phyloP scores from a whole-genome alignment of 768 basidiomycete genomes.

The Omphalotus guepiniiformis region DNA sequence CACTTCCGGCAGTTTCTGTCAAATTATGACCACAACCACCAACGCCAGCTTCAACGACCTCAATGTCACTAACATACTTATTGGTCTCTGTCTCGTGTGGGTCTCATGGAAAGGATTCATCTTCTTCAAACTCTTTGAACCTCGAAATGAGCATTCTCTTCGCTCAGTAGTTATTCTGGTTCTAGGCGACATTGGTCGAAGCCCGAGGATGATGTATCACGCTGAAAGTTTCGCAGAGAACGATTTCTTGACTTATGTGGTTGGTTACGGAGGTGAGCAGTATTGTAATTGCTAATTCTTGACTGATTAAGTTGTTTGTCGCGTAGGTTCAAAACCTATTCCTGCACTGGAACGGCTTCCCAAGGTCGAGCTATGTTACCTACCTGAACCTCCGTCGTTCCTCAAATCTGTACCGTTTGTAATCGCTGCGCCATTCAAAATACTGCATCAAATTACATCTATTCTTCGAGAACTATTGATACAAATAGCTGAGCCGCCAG shows the following conservation, averaged over 20 bases:
- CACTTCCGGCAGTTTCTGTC: no score
- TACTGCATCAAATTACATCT: conserved; percentile 60
- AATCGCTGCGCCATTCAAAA: conserved; percentile 77
- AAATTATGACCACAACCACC: conserved; percentile 1
- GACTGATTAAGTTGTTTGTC: neutral
- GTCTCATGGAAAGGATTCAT: conserved; percentile 28
- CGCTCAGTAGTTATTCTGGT: conserved; percentile 88
- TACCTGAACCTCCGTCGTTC: conserved; percentile 57
- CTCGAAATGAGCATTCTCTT: conserved; percentile 35
- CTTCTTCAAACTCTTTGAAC: conserved; percentile 25
- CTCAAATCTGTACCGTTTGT: conserved; percentile 58
- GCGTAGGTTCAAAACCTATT: conserved; percentile 71
- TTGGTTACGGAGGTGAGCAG: conserved; percentile 79
- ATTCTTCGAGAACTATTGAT: conserved; percentile 62
- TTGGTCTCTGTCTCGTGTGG: conserved; percentile 17
- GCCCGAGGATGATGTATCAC: conserved; percentile 99
- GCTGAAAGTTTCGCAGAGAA: conserved; percentile 86
- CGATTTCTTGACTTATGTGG: conserved; percentile 71
- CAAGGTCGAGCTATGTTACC: conserved; percentile 59
- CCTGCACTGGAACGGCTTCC: conserved; percentile 67
- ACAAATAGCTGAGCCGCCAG: conserved; percentile 61
- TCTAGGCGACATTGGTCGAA: conserved; percentile 92
- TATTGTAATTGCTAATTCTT: neutral
- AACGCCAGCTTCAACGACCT: conserved; percentile 15
- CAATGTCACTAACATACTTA: conserved; percentile 8